These are phyloP conservation scores for Mucor sp. DNA, from an alignment of 371 early-diverging fungal genomes.

Conservation along the genomic window DNA sequence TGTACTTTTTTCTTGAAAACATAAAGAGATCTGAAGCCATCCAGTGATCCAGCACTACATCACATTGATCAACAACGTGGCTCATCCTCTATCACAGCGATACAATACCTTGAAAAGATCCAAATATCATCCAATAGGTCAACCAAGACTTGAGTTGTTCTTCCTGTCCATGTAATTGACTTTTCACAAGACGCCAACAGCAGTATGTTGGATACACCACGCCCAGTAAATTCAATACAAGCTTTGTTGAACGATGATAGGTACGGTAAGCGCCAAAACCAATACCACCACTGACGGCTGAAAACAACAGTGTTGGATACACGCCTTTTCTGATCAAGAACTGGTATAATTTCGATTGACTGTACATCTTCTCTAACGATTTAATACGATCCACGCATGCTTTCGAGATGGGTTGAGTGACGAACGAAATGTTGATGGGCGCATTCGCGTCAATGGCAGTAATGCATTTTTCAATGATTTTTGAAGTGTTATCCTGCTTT, in stretches of 20 bases:
- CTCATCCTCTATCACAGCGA: not conserved
- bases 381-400: slow-evolving; percentile 26
- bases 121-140: slow-evolving; percentile 58
- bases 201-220: slow-evolving; percentile 47
- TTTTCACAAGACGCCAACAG: slow-evolving; percentile 35
- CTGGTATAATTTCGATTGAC: slow-evolving; percentile 25
- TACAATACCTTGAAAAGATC: slow-evolving; percentile 44
- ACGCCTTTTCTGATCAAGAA: slow-evolving; percentile 41
- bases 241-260: slow-evolving; percentile 31
- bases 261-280: slow-evolving; percentile 24
- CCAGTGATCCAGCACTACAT: slow-evolving; percentile 52
- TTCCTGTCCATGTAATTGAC: not conserved
- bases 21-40: slow-evolving; percentile 23
- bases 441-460: slow-evolving; percentile 22
- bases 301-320: slow-evolving; percentile 35
- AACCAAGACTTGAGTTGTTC: slow-evolving; percentile 43
- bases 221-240: slow-evolving; percentile 38
- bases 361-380: slow-evolving; percentile 39
- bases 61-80: not conserved
- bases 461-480: slow-evolving; percentile 12
- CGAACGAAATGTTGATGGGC: slow-evolving; percentile 44
- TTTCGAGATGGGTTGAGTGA: slow-evolving; percentile 26
- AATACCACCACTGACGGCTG: slow-evolving; percentile 23
- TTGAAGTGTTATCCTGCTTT: slow-evolving; percentile 4
- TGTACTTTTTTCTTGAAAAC: slow-evolving; percentile 42